phyloP scores from a whole-genome alignment of 2,329 filamentous ascomycete species.

The Aspergillus neotritici region DNA sequence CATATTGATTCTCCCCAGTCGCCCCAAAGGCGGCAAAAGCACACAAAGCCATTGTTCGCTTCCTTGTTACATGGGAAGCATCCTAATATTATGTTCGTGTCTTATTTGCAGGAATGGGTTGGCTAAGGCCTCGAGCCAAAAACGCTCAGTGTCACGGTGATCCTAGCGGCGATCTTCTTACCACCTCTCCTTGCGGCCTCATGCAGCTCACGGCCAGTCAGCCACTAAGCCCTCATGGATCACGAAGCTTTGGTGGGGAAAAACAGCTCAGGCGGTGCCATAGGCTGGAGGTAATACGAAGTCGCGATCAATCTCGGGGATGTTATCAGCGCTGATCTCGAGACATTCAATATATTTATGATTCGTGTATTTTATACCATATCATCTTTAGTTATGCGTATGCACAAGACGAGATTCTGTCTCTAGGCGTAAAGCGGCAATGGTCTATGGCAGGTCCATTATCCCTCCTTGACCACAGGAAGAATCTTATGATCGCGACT shows the following conservation, averaged over 20 bases:
- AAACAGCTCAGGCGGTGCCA: conserved; percentile 1
- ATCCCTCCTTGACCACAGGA: no score
- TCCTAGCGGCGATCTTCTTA: conserved; percentile 30
- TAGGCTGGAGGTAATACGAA: conserved; percentile 14
- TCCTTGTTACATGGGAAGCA: neutral
- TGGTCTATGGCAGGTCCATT: no score
- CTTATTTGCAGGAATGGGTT: no score
- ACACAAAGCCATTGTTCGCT: neutral
- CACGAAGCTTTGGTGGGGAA: conserved; percentile 23
- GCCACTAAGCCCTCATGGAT: conserved; percentile 8
- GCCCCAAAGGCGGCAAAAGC: no score
- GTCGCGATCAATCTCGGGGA: neutral
- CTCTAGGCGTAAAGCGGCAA: no score
- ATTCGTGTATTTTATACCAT: no score
- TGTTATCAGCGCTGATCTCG: no score
- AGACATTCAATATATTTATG: no score
- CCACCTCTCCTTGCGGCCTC: conserved; percentile 6
- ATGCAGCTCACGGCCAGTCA: conserved; percentile 2
- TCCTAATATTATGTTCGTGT: neutral
- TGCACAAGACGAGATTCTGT: no score
- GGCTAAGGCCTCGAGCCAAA: conserved; percentile 8
- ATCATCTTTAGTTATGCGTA: no score
- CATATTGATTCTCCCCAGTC: no score
- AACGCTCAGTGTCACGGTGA: conserved; percentile 18
- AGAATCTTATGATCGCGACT: no score